Base-by-base conservation (phyloP, 768 basidiomycete species). In the Lactarius pseudohatsudake region DNA sequence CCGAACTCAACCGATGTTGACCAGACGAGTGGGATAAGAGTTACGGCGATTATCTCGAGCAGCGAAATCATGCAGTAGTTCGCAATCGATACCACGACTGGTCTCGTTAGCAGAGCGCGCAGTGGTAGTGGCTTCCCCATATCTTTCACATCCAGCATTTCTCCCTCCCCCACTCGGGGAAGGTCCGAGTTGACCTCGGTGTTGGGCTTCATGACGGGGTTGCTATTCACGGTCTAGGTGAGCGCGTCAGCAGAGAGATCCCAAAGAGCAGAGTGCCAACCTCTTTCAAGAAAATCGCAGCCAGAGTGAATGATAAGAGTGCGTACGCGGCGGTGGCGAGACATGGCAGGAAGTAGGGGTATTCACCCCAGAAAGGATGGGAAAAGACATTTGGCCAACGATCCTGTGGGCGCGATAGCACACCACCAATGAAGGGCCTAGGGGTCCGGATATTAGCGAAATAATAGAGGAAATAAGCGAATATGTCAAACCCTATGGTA, bases 11-110 rank as follows among this genome's bases (percentile, higher is more conserved):
- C 71, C 0, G 84, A 79, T 13, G 81, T 78, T 22, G 81, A 75
- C 60, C 78, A 78, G 72, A 84, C 80, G 34, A 85, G 72, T 3
- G 85, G 84, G 2, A 77, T 50, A 20, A 86, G 74, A 15, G 77
- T 77, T 16, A 70, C 36, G 55, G 78, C 61, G 9, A 76, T 72
- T 34, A 80, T 78, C 28, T 82, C 81, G 8, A 80, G 69, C 18
- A 86, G 77, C 8, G 76, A 76, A 16, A 84, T 74, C 6, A 72
- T 69, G 55, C 74, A 77, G 70, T 83, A 84, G 67, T 81, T 84
- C 62, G 71, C 66, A 28, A 82, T 72, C 26, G 81, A 76, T 55
- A 84, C 72, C 57, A 80, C 65, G 59, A 85, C 77, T 16, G 77
- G 74, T 34, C 58, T 67, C 11, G 69, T 74, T 50, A 76, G 62